A percentile compares a stretch with the other conserved stretches of the same genome.
phyloP scores from a whole-genome alignment of 2,329 filamentous ascomycete genomes.

The Talaromyces sp. region DNA sequence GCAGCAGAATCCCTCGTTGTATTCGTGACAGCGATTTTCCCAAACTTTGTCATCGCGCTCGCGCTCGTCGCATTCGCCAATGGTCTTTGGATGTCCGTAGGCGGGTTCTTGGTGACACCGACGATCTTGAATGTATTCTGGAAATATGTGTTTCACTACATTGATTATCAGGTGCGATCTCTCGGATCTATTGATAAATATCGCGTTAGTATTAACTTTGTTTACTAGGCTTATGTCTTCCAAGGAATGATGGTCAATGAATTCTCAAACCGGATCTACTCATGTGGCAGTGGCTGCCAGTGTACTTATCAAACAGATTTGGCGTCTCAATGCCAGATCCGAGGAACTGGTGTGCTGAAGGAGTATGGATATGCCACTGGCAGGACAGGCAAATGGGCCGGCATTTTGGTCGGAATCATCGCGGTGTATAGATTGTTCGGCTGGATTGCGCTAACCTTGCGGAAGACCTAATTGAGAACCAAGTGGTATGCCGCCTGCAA shows the following conservation, averaged over 20 bases:
- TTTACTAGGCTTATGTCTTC: slow-evolving; percentile 70
- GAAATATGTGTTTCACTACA: slow-evolving; percentile 85
- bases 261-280: slow-evolving; percentile 67
- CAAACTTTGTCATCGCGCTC: slow-evolving; percentile 77
- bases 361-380: slow-evolving; percentile 70
- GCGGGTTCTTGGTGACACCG: slow-evolving; percentile 77
- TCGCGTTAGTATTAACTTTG: not conserved
- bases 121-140: slow-evolving; percentile 78
- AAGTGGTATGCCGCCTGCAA: not conserved
- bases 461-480: slow-evolving; percentile 6
- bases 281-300: slow-evolving; percentile 60
- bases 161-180: slow-evolving; percentile 70
- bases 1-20: slow-evolving; percentile 83
- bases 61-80: slow-evolving; percentile 84
- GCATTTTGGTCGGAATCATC: slow-evolving; percentile 77
- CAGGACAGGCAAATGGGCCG: slow-evolving; percentile 68
- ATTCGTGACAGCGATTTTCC: slow-evolving; percentile 70
- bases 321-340: slow-evolving; percentile 67
- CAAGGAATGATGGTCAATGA: slow-evolving; percentile 94
- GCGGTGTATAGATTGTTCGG: slow-evolving; percentile 71
- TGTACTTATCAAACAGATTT: slow-evolving; percentile 73
- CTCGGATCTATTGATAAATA: not conserved
- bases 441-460: slow-evolving; percentile 59
- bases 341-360: slow-evolving; percentile 69
- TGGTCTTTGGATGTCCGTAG: slow-evolving; percentile 85